Evolutionary conservation across 805 yeast genomes (phyloP), one percentile per base, ranked within the genome.

Genomic region (Saccharomyces mikatae): DNA sequence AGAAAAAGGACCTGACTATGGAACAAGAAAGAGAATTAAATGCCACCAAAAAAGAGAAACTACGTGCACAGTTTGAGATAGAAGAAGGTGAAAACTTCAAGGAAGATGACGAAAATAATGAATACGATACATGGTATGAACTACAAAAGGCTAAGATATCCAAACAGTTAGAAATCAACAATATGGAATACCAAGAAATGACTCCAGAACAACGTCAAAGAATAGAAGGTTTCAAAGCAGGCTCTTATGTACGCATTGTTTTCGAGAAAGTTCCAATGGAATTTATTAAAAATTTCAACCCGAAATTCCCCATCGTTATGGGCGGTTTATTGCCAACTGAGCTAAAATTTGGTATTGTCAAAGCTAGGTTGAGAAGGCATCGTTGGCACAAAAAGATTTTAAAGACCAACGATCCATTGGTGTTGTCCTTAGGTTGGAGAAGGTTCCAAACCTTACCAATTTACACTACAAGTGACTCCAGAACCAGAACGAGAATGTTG

Each of bases 361-460:
- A 89, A 67, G 97, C 89, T 49, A 83, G 98, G 74, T 82, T 94
- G 57, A 90, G 97, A 82, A 84, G 97, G 72, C 99, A 94, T 70
- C 84, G 99, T 76, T 94, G 99, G 99, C 97, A 94, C 73, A 92
- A 90, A 68, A 90, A 90, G 78, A 89, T 95, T 56, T 77, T 94
- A 63, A 94, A 94, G 71, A 82, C 97, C 9, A 95, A 89, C 67
- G 99, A 94, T 73, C 99, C 99, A 1, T 77, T 95, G 60, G 89
- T 94, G 53, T 70, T 94, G 50, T 92, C 98, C 0, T 74, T 94
- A 47, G 99, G 99, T 41, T 94, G 99, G 99, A 83, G 99, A 75
- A 80, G 99, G 71, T 95, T 94, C 75, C 99, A 94, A 72, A 91
- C 99, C 0, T 74, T 92, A 53, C 99, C 99, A 8, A 80, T 94